phyloP scores from a whole-genome alignment of 2,329 filamentous ascomycete species.

The Fusarium praegraminearum region DNA sequence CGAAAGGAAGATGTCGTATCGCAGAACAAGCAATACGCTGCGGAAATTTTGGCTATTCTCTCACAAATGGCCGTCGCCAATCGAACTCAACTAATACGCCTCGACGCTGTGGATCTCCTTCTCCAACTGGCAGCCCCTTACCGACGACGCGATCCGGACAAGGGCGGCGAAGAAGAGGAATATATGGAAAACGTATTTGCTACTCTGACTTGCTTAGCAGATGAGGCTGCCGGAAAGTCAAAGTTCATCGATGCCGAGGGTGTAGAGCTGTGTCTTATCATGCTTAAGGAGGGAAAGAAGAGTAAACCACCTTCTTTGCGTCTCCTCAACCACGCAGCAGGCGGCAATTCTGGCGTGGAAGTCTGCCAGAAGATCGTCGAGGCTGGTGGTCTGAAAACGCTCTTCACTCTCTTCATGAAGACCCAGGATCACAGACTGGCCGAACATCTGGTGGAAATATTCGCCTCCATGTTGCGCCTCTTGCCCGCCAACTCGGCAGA shows the following conservation, averaged over 20 bases:
- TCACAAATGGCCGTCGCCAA: conserved; percentile 80
- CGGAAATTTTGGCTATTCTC: conserved; percentile 90
- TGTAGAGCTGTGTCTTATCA: conserved; percentile 89
- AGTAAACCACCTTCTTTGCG: conserved; percentile 83
- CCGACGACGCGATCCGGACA: conserved; percentile 85
- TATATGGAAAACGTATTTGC: conserved; percentile 96
- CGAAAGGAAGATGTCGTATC: conserved; percentile 74
- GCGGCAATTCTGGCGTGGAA: conserved; percentile 59
- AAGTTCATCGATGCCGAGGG: conserved; percentile 93
- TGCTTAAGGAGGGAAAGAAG: conserved; percentile 89
- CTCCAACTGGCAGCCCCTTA: conserved; percentile 88
- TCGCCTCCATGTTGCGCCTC: conserved; percentile 82
- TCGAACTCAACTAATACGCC: conserved; percentile 69
- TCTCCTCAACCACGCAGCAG: conserved; percentile 84
- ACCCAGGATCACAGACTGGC: conserved; percentile 75
- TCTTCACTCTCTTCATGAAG: conserved; percentile 92
- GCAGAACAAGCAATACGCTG: conserved; percentile 96
- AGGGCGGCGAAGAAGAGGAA: conserved; percentile 90
- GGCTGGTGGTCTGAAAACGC: conserved; percentile 82
- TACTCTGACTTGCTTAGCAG: conserved; percentile 81
- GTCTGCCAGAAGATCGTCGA: conserved; percentile 85
- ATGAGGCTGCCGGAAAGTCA: conserved; percentile 78
- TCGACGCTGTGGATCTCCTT: conserved; percentile 81
- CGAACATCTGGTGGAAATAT: conserved; percentile 87
- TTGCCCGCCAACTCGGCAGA: conserved; percentile 81